Percentiles rank a stretch among this genome's conserved stretches.
These are phyloP conservation scores for Candida nemodendra DNA, from an alignment of 805 yeast species.

Conservation along the genomic window DNA sequence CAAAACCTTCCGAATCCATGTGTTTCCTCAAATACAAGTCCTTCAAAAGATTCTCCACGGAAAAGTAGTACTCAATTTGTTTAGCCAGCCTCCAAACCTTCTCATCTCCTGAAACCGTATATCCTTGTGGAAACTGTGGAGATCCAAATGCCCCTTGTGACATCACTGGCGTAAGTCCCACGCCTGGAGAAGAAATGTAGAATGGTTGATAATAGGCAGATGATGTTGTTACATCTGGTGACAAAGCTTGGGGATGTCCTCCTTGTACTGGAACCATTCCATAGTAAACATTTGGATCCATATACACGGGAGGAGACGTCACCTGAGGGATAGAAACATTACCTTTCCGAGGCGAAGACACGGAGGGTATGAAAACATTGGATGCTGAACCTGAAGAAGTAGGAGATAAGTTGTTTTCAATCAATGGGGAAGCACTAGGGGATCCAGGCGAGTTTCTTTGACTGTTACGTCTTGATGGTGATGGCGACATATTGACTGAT, in stretches of 20 bases:
- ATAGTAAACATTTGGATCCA: constrained; percentile 19
- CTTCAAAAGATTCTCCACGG: constrained; percentile 78
- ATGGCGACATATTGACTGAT: constrained; percentile 5
- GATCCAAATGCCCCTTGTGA: constrained; percentile 4
- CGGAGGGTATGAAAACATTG: constrained; percentile 1
- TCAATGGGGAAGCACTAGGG: constrained; percentile 15
- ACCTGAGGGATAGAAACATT: constrained; percentile 4
- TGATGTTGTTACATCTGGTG: constrained; percentile 11
- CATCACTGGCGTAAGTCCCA: constrained; percentile 8
- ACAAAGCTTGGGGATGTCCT: constrained; percentile 8
- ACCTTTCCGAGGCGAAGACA: constrained; percentile 4
- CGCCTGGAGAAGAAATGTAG: constrained; percentile 9
- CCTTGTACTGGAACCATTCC: constrained; percentile 9
- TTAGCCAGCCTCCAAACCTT: constrained; percentile 17
- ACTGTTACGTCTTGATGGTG: constrained; percentile 16
- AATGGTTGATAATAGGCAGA: constrained; percentile 13
- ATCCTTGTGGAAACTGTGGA: constrained; percentile 1
- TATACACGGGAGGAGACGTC: constrained; percentile 13
- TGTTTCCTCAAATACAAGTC: constrained; percentile 77
- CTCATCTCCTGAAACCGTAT: constrained; percentile 10
- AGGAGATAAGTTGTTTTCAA: constrained; percentile 5
- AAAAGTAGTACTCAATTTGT: constrained; percentile 87
- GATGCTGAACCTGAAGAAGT: constrained; percentile 2
- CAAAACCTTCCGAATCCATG: constrained; percentile 72
- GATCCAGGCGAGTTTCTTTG: constrained; percentile 15